Percentiles rank a stretch among this genome's conserved stretches.
Evolutionary conservation across 805 yeast genomes (phyloP).

Genomic region (Cyberlindnera maritima): DNA sequence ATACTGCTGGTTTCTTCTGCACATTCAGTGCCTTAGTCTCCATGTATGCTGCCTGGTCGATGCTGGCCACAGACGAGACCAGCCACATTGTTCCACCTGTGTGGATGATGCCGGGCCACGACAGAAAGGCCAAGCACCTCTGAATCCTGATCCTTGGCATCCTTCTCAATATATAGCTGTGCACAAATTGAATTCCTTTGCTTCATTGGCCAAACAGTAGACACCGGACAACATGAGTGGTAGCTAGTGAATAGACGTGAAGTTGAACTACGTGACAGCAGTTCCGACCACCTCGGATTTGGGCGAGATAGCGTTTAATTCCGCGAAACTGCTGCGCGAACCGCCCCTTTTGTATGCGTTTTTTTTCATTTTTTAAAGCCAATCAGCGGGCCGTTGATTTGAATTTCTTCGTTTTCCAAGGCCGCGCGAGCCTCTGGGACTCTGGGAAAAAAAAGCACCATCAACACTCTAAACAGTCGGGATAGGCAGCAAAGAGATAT

Average conservation of each 20-base stretch:
- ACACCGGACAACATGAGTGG: too few relatives aligned
- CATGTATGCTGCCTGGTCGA: slow-evolving; percentile 46
- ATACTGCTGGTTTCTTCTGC: slow-evolving; percentile 50
- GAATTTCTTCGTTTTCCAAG: slow-evolving; percentile 16
- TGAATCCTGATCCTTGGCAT: too few relatives aligned
- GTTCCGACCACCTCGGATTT: too few relatives aligned
- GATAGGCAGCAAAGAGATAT: background rate
- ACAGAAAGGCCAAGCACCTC: background rate
- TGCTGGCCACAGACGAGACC: slow-evolving; percentile 31
- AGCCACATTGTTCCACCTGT: slow-evolving; percentile 12
- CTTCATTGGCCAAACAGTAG: too few relatives aligned
- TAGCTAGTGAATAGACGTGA: too few relatives aligned
- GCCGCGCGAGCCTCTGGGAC: background rate
- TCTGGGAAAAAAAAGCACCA: slow-evolving; percentile 11
- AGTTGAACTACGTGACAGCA: too few relatives aligned
- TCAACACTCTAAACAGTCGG: slow-evolving; percentile 1
- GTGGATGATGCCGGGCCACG: slow-evolving; percentile 12
- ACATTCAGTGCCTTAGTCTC: slow-evolving; percentile 41
- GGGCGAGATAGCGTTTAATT: too few relatives aligned
- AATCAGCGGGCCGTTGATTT: slow-evolving; percentile 28
- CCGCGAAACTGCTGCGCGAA: background rate
- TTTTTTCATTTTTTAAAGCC: slow-evolving; percentile 23
- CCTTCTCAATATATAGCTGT: too few relatives aligned
- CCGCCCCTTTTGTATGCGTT: background rate
- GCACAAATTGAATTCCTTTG: too few relatives aligned